Base-by-base conservation (phyloP, 306 rosid species). In the Cucurbita argyrosperma region DNA sequence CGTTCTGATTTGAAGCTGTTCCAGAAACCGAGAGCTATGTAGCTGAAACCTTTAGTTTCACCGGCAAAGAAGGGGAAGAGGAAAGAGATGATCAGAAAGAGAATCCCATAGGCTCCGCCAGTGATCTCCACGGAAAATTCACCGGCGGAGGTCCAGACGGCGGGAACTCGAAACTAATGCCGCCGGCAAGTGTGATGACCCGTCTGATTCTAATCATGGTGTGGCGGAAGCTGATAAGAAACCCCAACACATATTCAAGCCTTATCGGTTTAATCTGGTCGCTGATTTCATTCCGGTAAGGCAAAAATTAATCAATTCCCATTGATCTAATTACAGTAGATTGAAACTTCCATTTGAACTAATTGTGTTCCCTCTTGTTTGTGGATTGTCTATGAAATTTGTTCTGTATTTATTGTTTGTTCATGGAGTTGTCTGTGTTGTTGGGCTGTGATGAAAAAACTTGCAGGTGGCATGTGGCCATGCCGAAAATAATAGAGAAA, bases 121-220 rank as follows among this genome's bases (percentile, higher is more conserved):
- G 91, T 4, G 99, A 91, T 85, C 88, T 90, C 19, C 96, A 94
- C 83, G 83, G 91, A 0, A 89, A 85, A 69, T 71, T 46, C 0
- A 14, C 76, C 14, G 92, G 75, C 30, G 80, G 75, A 39, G 80
- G 56, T 0, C 60, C 79, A 1, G 88, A 82, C 2, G 35, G 84
- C 1, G 49, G 77, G 0, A 71, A 18, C 14, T 86, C 69, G 0
- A 95, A 89, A 77, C 90, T 89, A 80, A 84, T 95, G 99, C 99
- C 99, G 40, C 99, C 99, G 80, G 99, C 99, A 45, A 95, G 96
- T 70, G 99, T 95, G 0, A 91, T 95, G 96, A 95, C 99, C 8
- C 96, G 97, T 63, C 80, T 95, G 78, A 95, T 95, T 75, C 71
- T 95, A 59, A 95, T 95, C 82, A 95, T 91, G 99, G 99, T 95